phyloP scores from a whole-genome alignment of 495 filamentous ascomycete species.

The Podospora pseudoanserina region DNA sequence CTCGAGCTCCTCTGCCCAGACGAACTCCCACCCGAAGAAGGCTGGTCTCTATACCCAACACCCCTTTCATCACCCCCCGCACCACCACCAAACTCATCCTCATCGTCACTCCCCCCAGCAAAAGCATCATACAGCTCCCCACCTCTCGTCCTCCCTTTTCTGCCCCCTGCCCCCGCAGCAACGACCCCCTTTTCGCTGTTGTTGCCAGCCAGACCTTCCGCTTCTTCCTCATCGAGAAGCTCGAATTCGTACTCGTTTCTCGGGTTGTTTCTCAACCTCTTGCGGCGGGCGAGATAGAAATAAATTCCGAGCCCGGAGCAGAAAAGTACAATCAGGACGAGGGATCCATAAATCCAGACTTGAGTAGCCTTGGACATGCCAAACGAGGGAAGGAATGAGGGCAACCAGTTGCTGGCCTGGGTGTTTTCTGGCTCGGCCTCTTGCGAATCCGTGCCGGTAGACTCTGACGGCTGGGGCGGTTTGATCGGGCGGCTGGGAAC shows the following conservation, averaged over 20 bases:
- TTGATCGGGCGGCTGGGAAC: constrained; percentile 75
- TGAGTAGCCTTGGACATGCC: constrained; percentile 86
- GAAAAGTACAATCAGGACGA: constrained; percentile 81
- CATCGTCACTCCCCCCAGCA: constrained; percentile 60
- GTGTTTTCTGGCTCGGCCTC: constrained; percentile 25
- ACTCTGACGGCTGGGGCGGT: constrained; percentile 34
- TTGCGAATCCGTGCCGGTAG: constrained; percentile 40
- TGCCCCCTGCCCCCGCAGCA: not conserved
- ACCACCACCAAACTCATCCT: constrained; percentile 18
- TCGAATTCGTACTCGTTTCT: constrained; percentile 94
- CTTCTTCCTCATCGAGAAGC: constrained; percentile 80
- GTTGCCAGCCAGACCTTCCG: constrained; percentile 44
- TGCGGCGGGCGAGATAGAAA: constrained; percentile 72
- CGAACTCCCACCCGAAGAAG: not conserved
- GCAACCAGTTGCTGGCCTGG: constrained; percentile 58
- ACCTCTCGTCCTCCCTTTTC: constrained; percentile 53
- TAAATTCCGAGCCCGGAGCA: constrained; percentile 75
- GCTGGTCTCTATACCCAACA: constrained; percentile 22
- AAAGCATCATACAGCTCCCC: constrained; percentile 94
- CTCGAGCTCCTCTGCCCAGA: constrained; percentile 7
- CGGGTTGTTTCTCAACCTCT: constrained; percentile 66
- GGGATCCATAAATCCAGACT: constrained; percentile 88
- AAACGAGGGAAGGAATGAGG: constrained; percentile 93
- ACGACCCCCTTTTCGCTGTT: constrained; percentile 19
- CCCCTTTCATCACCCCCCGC: not conserved